Percentiles rank a stretch among this genome's conserved stretches.
These are phyloP conservation scores for Colletotrichum endophyticum DNA, from an alignment of 2,329 filamentous ascomycete genomes.

Conservation along the genomic window DNA sequence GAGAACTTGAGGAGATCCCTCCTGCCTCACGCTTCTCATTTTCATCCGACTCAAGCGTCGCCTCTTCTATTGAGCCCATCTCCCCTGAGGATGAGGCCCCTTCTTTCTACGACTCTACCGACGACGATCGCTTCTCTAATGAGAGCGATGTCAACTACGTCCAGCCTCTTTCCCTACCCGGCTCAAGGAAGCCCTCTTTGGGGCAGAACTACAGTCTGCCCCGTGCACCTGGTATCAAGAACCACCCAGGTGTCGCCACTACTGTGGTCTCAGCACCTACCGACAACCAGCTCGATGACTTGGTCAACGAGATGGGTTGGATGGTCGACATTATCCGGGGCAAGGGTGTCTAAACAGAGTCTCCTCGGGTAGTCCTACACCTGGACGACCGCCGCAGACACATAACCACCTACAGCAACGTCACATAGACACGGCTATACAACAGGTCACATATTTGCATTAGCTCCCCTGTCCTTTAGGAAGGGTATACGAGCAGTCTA, in stretches of 20 bases:
- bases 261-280: constrained; percentile 36
- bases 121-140: constrained; percentile 40
- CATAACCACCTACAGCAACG: not conserved
- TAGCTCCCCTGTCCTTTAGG: not conserved
- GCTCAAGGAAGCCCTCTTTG: constrained; percentile 22
- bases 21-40: constrained; percentile 32
- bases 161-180: constrained; percentile 23
- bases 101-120: constrained; percentile 53
- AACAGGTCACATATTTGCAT: not conserved
- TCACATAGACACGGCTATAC: not conserved
- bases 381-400: not conserved
- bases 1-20: not conserved
- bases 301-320: constrained; percentile 55
- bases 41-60: constrained; percentile 33
- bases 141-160: constrained; percentile 39
- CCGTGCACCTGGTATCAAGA: constrained; percentile 29
- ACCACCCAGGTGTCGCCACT: constrained; percentile 3
- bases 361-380: not conserved
- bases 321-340: constrained; percentile 52
- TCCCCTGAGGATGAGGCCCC: constrained; percentile 46
- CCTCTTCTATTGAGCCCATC: constrained; percentile 40
- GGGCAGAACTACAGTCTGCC: constrained; percentile 52
- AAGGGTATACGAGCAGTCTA: not conserved
- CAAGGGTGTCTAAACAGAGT: constrained; percentile 26
- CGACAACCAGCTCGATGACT: constrained; percentile 43